phyloP scores from a whole-genome alignment of 345 rosid genomes.

The Lepidium aucheri region DNA sequence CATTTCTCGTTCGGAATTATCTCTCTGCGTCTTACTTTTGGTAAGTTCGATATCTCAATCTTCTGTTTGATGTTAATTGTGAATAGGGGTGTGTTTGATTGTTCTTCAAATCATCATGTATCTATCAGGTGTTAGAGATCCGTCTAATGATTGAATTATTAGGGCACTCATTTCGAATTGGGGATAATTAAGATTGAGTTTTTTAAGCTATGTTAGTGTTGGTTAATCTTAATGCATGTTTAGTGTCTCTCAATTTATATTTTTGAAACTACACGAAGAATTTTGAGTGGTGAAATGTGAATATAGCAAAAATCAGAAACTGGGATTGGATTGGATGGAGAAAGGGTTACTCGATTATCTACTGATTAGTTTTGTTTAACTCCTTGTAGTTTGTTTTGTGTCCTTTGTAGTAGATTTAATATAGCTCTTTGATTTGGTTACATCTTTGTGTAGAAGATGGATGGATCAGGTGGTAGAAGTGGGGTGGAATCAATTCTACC shows the following conservation, averaged over 20 bases:
- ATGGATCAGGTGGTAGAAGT: conserved; percentile 45
- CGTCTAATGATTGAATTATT: conserved; percentile 4
- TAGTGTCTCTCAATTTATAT: no score
- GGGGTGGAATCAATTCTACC: conserved; percentile 47
- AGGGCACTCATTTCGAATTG: conserved; percentile 17
- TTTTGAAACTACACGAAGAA: background rate
- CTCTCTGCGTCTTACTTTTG: background rate
- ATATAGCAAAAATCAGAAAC: background rate
- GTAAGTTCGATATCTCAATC: conserved; percentile 15
- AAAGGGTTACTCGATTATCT: background rate
- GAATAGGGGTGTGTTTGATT: conserved; percentile 6
- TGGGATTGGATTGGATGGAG: background rate
- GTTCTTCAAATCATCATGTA: background rate
- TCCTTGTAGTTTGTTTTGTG: background rate
- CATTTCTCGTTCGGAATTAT: background rate
- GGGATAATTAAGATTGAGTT: conserved; percentile 8
- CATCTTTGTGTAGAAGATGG: conserved; percentile 35
- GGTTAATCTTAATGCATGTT: no score
- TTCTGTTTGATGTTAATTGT: background rate
- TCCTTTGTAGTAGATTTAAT: background rate
- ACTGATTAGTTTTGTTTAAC: background rate
- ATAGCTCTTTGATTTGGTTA: background rate
- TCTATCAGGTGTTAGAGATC: conserved; percentile 13
- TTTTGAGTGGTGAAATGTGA: background rate
- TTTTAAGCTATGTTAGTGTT: no score